Evolutionary conservation across 768 basidiomycete species (phyloP).

Genomic region (Naganishia onofrii): DNA sequence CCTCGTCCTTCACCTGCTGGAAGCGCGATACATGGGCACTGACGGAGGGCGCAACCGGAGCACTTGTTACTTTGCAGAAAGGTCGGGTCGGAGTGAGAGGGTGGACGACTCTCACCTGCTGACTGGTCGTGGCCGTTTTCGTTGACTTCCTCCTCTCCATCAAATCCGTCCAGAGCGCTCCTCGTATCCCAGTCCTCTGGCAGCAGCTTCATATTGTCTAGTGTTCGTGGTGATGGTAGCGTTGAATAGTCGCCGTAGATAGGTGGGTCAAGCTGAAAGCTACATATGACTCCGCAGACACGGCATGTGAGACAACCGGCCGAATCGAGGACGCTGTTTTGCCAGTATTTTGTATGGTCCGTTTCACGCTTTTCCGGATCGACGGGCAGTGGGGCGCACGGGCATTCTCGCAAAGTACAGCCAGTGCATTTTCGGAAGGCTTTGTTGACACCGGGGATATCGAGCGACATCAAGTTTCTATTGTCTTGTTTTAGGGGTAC

Average conservation of each 20-base stretch:
- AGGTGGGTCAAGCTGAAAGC: conserved; percentile 15
- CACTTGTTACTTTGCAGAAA: conserved; percentile 24
- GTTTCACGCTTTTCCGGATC: neutral
- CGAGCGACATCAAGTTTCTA: conserved; percentile 23
- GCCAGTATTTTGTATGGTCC: neutral
- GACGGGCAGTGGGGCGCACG: conserved; percentile 8
- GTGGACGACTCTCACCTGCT: conserved; percentile 2
- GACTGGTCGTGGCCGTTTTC: neutral
- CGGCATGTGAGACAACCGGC: conserved; percentile 23
- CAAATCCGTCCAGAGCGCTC: conserved; percentile 17
- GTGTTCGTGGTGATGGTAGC: conserved; percentile 17
- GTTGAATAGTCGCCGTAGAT: conserved; percentile 13
- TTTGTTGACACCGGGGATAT: conserved; percentile 24
- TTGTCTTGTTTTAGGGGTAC: conserved; percentile 17
- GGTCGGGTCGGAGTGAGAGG: conserved; percentile 15
- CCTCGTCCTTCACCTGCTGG: conserved; percentile 18
- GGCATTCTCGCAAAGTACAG: conserved; percentile 21
- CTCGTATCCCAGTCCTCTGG: conserved; percentile 21
- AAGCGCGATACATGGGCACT: conserved; percentile 13
- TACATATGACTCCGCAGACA: conserved; percentile 21
- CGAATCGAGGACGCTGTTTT: conserved; percentile 17
- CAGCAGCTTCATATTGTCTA: conserved; percentile 15
- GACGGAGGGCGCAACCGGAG: conserved; percentile 19
- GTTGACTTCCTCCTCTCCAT: conserved; percentile 8
- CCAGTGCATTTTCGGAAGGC: conserved; percentile 21